phyloP scores from a whole-genome alignment of 768 basidiomycete species.

The Boletus pseudo-olivaceus region DNA sequence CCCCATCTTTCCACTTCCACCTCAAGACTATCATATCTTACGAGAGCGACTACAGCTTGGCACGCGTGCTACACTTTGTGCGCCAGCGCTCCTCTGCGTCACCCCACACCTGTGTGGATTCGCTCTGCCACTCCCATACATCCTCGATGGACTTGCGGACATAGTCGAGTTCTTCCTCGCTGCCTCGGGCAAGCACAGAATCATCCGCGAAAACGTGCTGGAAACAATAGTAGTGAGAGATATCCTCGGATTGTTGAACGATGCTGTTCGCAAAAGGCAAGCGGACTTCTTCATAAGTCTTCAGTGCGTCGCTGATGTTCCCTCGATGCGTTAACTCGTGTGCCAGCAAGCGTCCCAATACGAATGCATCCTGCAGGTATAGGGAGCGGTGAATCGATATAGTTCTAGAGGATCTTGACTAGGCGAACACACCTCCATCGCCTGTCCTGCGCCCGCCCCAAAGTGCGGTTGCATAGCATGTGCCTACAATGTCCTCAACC shows the following conservation, averaged over 20 bases:
- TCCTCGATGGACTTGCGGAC: conserved; percentile 13
- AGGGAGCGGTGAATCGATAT: background rate
- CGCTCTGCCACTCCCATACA: conserved; percentile 19
- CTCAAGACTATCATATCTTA: background rate
- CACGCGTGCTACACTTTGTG: background rate
- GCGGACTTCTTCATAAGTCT: conserved; percentile 32
- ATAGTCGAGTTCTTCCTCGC: conserved; percentile 5
- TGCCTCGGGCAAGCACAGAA: background rate
- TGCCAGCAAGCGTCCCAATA: conserved; percentile 29
- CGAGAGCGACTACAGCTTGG: background rate
- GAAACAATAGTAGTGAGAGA: conserved; percentile 26
- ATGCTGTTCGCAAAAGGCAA: conserved; percentile 29
- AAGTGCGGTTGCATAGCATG: conserved; percentile 47
- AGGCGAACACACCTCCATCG: conserved; percentile 40
- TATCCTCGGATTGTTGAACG: conserved; percentile 12
- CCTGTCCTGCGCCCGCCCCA: conserved; percentile 48
- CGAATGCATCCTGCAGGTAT: conserved; percentile 25
- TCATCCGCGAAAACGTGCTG: background rate
- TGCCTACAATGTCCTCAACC: conserved; percentile 28
- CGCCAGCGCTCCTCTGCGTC: conserved; percentile 8
- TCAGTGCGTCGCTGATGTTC: conserved; percentile 28
- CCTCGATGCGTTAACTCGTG: conserved; percentile 18
- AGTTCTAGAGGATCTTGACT: background rate
- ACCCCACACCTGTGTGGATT: conserved; percentile 2
- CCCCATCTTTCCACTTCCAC: background rate